Evolutionary conservation across 345 rosid species (phyloP), one percentile per base, ranked within the genome.

Genomic region (Eucalyptus curtisii): DNA sequence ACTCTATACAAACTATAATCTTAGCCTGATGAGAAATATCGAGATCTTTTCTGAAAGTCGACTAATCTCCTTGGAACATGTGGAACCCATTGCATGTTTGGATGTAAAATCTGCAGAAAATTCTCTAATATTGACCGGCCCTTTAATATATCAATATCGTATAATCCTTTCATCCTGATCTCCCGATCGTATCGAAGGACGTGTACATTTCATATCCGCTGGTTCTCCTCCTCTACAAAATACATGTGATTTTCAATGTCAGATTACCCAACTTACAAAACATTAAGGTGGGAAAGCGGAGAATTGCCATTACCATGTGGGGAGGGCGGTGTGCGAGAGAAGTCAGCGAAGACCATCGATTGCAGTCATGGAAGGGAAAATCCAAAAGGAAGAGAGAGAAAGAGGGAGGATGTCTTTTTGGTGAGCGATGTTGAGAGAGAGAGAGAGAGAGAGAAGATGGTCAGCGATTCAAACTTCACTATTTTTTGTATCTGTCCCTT

Each of bases 301-400:
- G 82, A 40, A 20, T 6, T 76, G 57, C 57, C 25, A 52, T 52
- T 7, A 14, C 76, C 37, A 64, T 64, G 76, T 64, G 76, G 76
- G 37, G 59, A 11, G 4, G 59, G 37, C n/a, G 76, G 33, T n/a
- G 37, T 14, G 37, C 20, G 31, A 61, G 15, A 33, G 31, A 89
- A 93, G 95, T 94, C 97, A 91, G 92, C 95, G 95, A 91, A 90
- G 96, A 93, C 90, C 86, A 17, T 49, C n/a, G 82, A 68, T 37
- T 31, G 50, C 27, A 66, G 84, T 49, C 49, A 66, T n/a, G 24
- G 45, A 3, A 37, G 82, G 30, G 47, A 40, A 76, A 76, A 40
- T 76, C 82, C 27, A 37, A 76, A 76, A 24, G 50, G 25, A 5
- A 2, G 57, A 49, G 12, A 33, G 89, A 71, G 89, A 49, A 10